Evolutionary conservation across 2,329 filamentous ascomycete genomes (phyloP).

Genomic region (Stemphylium lycopersici): DNA sequence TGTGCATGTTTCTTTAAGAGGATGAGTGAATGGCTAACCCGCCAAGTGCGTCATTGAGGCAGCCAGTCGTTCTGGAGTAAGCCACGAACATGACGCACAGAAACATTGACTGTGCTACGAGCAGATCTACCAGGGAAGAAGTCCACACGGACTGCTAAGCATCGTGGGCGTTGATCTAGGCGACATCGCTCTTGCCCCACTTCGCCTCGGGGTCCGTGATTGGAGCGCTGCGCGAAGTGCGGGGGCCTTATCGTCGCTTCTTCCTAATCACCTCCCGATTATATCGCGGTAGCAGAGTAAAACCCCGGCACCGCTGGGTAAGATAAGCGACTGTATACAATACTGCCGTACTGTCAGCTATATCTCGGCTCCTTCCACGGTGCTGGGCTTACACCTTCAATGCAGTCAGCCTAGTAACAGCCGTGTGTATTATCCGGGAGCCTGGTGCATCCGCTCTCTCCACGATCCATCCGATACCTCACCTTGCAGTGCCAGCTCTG

Average conservation of each 20-base stretch:
- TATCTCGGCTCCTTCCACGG: slow-evolving; percentile 14
- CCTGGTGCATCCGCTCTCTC: slow-evolving; percentile 8
- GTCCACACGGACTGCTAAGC: too few species aligned
- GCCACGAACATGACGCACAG: too few species aligned
- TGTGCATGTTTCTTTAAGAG: too few species aligned
- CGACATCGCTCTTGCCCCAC: slow-evolving; percentile 10
- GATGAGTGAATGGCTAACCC: too few species aligned
- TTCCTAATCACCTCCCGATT: neutral
- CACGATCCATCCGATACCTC: slow-evolving; percentile 1
- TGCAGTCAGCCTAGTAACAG: slow-evolving; percentile 3
- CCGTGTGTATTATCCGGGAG: slow-evolving; percentile 9
- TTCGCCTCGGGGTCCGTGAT: slow-evolving; percentile 8
- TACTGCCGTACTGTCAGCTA: neutral
- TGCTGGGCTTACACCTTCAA: slow-evolving; percentile 12
- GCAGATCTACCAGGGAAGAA: too few species aligned
- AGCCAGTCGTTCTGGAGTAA: too few species aligned
- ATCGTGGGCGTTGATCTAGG: neutral
- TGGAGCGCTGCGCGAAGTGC: slow-evolving; percentile 17
- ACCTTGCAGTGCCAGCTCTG: slow-evolving; percentile 9
- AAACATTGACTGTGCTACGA: too few species aligned
- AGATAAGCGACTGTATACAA: slow-evolving; percentile 1
- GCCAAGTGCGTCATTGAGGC: too few species aligned
- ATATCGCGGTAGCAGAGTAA: neutral
- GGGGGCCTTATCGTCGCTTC: slow-evolving; percentile 18
- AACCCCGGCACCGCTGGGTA: neutral